phyloP scores from a whole-genome alignment of 2,329 filamentous ascomycete species.

The Trichoderma sp. region DNA sequence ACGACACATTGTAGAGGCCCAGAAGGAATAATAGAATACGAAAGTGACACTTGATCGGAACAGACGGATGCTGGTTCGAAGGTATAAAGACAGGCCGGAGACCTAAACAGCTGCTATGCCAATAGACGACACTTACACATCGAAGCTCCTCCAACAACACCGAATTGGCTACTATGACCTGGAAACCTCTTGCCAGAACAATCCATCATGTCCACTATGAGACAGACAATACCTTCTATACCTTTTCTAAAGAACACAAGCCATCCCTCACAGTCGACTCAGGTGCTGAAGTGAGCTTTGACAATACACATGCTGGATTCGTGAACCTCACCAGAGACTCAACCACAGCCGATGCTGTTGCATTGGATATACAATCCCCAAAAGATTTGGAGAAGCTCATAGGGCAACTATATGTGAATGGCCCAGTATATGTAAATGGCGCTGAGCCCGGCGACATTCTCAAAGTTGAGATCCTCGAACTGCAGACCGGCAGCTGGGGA shows the following conservation, averaged over 20 bases:
- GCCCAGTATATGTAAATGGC: slow-evolving; percentile 48
- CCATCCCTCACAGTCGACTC: slow-evolving; percentile 1
- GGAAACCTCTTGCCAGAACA: not conserved
- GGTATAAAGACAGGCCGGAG: not conserved
- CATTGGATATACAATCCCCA: not conserved
- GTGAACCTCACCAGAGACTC: not conserved
- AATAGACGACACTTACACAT: not conserved
- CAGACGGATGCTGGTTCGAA: not conserved
- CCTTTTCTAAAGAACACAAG: not conserved
- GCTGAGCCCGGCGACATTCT: slow-evolving; percentile 52
- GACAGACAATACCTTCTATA: not conserved
- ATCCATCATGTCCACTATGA: not conserved
- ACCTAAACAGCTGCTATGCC: not conserved
- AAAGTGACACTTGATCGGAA: not conserved
- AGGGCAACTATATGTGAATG: slow-evolving; percentile 25
- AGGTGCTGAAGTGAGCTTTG: slow-evolving; percentile 1
- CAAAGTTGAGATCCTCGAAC: slow-evolving; percentile 48
- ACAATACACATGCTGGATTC: slow-evolving; percentile 1
- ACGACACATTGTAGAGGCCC: too few species aligned
- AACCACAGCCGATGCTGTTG: not conserved
- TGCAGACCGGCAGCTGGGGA: slow-evolving; percentile 46
- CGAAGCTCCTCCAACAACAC: not conserved
- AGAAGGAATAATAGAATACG: not conserved
- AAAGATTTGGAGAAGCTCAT: not conserved
- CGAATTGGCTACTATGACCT: not conserved